Base-by-base conservation (phyloP, 257 asterid genomes). In the Mitragyna speciosa region DNA sequence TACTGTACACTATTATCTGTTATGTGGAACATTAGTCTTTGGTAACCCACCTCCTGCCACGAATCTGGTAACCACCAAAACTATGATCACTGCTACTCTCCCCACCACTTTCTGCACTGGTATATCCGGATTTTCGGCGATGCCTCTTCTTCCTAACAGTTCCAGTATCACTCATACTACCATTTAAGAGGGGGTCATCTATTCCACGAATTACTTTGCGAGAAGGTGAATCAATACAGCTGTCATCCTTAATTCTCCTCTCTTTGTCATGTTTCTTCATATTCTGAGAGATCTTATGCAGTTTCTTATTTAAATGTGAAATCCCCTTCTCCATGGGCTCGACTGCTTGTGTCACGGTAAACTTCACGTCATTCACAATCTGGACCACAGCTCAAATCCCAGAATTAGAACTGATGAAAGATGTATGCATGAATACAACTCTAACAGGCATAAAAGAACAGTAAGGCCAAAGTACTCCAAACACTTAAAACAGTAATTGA, bases 281-380 rank as follows among this genome's bases (percentile, higher is more conserved):
- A 91, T 94, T 96, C 83, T 92, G 86, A 64, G 99, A 92, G 81
- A 95, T 93, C 78, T 87, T 88, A 71, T 89, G 94, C 79, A 94
- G 72, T 84, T 89, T 92, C 87, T 88, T 84, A 79, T 94, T 94
- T 88, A 94, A 91, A 81, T 89, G 91, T 7, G 83, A 92, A 84
- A 95, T 83, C 73, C 99, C 97, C 83, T 95, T 95, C 95, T 95
- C 98, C 43, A 93, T 87, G 31, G 99, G 99, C 79, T 94, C 97
- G 68, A 92, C 99, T 48, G 99, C 99, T 82, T 93, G 98, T 72
- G 88, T 91, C 45, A 95, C 92, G 0, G 99, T 95, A 82, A 91
- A 92, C 87, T 91, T 95, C 85, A 95, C 93, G 76, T 95, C 99
- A 45, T 93, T 93, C 87, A 95, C 98, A 83, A 95, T 95, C 99